Evolutionary conservation across 2,329 filamentous ascomycete genomes (phyloP).

Genomic region (Ciborinia camelliae): DNA sequence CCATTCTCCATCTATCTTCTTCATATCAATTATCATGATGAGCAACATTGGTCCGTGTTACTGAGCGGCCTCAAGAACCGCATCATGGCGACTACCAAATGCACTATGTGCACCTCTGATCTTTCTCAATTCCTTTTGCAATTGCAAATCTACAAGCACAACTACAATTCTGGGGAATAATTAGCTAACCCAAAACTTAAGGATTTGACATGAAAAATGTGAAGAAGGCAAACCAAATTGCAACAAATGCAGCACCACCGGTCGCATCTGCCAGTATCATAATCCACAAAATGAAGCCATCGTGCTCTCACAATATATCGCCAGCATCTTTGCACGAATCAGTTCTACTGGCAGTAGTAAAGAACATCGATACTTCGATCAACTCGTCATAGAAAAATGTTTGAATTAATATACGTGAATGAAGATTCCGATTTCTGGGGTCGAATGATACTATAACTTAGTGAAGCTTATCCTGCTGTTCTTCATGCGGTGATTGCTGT

Average conservation of each 20-base stretch:
- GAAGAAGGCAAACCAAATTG: slow-evolving; percentile 27
- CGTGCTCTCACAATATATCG: neutral
- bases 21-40: slow-evolving; percentile 55
- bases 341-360: slow-evolving; percentile 17
- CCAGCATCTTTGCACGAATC: neutral
- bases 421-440: slow-evolving; percentile 25
- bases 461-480: slow-evolving; percentile 22
- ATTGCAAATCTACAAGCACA: neutral
- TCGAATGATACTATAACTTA: slow-evolving; percentile 20
- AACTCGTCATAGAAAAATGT: slow-evolving; percentile 18
- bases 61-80: slow-evolving; percentile 92
- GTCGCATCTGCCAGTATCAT: slow-evolving; percentile 22
- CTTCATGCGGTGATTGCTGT: slow-evolving; percentile 24
- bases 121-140: slow-evolving; percentile 31
- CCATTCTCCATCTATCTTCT: neutral
- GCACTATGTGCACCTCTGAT: slow-evolving; percentile 76
- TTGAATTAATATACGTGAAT: slow-evolving; percentile 20
- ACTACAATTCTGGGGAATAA: too few species aligned
- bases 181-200: slow-evolving; percentile 3
- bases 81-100: slow-evolving; percentile 71
- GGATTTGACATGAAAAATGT: slow-evolving; percentile 26
- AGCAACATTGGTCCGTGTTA: slow-evolving; percentile 94
- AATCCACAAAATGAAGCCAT: slow-evolving; percentile 11
- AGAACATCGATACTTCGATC: slow-evolving; percentile 24
- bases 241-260: slow-evolving; percentile 19